These are phyloP conservation scores for Alternaria ventricosa DNA, from an alignment of 2,329 filamentous ascomycete genomes.

Conservation along the genomic window DNA sequence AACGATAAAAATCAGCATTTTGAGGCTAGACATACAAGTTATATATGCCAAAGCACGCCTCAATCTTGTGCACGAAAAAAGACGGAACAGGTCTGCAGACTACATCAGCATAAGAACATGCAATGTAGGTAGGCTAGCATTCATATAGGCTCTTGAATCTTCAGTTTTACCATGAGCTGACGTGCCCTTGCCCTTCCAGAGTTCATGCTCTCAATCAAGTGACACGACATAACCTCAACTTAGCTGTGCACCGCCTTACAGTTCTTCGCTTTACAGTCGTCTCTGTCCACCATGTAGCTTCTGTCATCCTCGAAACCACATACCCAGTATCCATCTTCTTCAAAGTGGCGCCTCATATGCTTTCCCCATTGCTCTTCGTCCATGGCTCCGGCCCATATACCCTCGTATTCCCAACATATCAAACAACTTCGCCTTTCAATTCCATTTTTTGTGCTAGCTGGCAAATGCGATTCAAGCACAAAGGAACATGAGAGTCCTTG, in stretches of 20 bases:
- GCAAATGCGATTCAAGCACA: background rate
- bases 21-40: background rate
- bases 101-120: no score
- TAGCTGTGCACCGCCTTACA: background rate
- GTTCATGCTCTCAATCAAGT: background rate
- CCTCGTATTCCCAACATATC: background rate
- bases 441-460: accelerated
- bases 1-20: background rate
- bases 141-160: background rate
- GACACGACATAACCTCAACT: background rate
- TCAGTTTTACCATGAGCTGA: background rate
- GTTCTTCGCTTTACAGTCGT: accelerated
- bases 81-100: no score
- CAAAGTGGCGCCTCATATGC: background rate
- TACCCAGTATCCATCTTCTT: background rate
- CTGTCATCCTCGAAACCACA: no score
- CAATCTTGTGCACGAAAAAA: background rate
- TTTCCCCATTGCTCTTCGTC: background rate
- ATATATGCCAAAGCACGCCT: background rate
- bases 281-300: background rate
- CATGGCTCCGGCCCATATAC: background rate
- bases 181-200: background rate
- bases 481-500: background rate
- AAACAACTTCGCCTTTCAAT: background rate
- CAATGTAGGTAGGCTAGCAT: accelerated